A percentile compares a stretch with the other conserved stretches of the same genome.
Conservation (phyloP, 352 stramenopile genomes). For the Blastocystis sp. region DNA sequence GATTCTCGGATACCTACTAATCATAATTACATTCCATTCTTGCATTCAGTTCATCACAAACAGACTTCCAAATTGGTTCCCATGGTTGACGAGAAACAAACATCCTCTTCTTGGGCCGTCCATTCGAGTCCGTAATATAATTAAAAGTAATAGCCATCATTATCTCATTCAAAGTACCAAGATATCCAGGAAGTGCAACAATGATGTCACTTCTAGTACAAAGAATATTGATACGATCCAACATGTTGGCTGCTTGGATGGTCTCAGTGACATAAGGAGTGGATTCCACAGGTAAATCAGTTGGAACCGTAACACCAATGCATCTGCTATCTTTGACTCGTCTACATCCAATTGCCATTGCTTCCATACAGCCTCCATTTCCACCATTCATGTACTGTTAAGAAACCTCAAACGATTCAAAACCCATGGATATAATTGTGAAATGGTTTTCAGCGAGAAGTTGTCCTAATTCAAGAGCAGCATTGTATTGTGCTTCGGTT, state of each 20-base stretch:
- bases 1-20: background rate
- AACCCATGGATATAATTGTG: slow-evolving; percentile 41
- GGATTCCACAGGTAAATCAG: slow-evolving; percentile 13
- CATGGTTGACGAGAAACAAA: slow-evolving; percentile 24
- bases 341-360: slow-evolving; percentile 8
- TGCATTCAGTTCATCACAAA: slow-evolving; percentile 20
- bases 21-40: background rate
- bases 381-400: slow-evolving; percentile 46
- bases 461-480: slow-evolving; percentile 23
- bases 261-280: slow-evolving; percentile 38
- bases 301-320: slow-evolving; percentile 15
- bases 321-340: slow-evolving; percentile 4
- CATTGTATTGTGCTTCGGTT: slow-evolving; percentile 8
- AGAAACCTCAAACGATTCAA: background rate
- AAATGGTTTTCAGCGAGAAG: slow-evolving; percentile 33
- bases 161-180: slow-evolving; percentile 51
- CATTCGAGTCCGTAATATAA: slow-evolving; percentile 50
- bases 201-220: slow-evolving; percentile 16
- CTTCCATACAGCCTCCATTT: slow-evolving; percentile 52
- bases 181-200: slow-evolving; percentile 15
- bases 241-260: slow-evolving; percentile 7
- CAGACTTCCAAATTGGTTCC: slow-evolving; percentile 42
- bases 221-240: slow-evolving; percentile 31
- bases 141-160: slow-evolving; percentile 34
- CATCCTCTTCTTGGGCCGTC: slow-evolving; percentile 9